Evolutionary conservation across 805 yeast species (phyloP), one percentile per base, ranked within the genome.

Genomic region (Komagataella pastoris): DNA sequence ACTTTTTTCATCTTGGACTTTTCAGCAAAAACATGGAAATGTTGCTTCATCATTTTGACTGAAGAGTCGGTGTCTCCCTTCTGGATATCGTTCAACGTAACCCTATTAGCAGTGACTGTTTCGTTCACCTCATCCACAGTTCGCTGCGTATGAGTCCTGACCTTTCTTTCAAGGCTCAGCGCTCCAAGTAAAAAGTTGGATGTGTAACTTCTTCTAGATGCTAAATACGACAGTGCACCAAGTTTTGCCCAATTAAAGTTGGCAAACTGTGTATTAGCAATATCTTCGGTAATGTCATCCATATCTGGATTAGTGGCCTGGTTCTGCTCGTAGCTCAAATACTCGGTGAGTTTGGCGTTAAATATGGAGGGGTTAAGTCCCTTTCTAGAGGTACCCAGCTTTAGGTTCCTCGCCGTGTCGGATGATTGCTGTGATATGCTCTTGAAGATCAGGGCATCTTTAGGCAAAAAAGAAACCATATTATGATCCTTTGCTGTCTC

Each of bases 161-260:
- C 60, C n/a, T 74, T 78, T 55, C 77, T 75, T 55, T 83, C 83
- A 2, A 82, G 69, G 17, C 76, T 79, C 46, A 87, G 66, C 0
- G 95, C 89, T 0, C 95, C 95, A 51, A 81, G 67, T 54, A 88
- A 64, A 60, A 83, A 86, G 55, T 82, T 85, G 18, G 73, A 66
- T 0, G 79, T 73, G 0, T 72, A 64, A 0, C 85, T 73, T 49
- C 73, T 71, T 3, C 60, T 60, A 52, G 83, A 75, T 40, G 73
- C 59, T 54, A 70, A 63, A 54, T 73, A 66, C 56, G 71, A 77
- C 30, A 80, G 59, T 2, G 75, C 63, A 0, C 89, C 90, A 21
- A 83, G 61, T 50, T 70, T 68, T 44, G 76, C 62, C 88, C 90
- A 84, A 59, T 83, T 74, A 55, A 72, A 72, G 2, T 54, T 64